A percentile compares a stretch with the other conserved stretches of the same genome.
These are phyloP conservation scores for Asclepias syriaca DNA, from an alignment of 257 asterid species.

Conservation along the genomic window DNA sequence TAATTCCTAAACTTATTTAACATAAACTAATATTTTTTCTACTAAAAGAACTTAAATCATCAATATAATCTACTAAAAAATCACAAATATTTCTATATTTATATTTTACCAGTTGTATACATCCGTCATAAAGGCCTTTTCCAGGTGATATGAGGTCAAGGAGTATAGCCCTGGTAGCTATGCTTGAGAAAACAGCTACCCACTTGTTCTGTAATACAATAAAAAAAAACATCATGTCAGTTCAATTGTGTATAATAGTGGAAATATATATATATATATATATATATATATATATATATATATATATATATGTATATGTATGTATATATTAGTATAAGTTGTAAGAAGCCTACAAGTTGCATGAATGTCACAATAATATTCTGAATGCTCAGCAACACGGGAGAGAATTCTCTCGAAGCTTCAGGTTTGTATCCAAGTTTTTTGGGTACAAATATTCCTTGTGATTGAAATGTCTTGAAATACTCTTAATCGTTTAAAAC, in stretches of 20 bases:
- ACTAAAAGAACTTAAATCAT: too few relatives aligned
- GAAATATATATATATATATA: too few relatives aligned
- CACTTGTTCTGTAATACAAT: neutral
- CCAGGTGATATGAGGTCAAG: neutral
- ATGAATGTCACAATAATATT: slow-evolving; percentile 53
- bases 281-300: too few relatives aligned
- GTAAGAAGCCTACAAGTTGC: slow-evolving; percentile 38
- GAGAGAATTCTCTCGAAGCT: slow-evolving; percentile 47
- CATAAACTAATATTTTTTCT: too few relatives aligned
- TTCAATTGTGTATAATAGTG: too few relatives aligned
- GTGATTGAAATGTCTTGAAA: slow-evolving; percentile 22
- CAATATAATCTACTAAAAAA: too few relatives aligned
- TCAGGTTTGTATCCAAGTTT: slow-evolving; percentile 45
- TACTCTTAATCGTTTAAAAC: slow-evolving; percentile 43
- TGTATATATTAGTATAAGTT: too few relatives aligned
- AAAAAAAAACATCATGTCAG: neutral
- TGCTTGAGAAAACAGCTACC: neutral
- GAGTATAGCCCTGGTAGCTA: neutral
- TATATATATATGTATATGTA: too few relatives aligned
- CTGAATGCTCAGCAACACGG: slow-evolving; percentile 42
- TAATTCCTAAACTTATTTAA: too few relatives aligned
- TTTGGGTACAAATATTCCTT: slow-evolving; percentile 37
- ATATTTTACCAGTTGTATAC: neutral
- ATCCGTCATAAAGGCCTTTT: neutral
- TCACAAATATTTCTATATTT: too few relatives aligned